phyloP scores from a whole-genome alignment of 805 yeast genomes.

The Saccharomycopsis amapae region DNA sequence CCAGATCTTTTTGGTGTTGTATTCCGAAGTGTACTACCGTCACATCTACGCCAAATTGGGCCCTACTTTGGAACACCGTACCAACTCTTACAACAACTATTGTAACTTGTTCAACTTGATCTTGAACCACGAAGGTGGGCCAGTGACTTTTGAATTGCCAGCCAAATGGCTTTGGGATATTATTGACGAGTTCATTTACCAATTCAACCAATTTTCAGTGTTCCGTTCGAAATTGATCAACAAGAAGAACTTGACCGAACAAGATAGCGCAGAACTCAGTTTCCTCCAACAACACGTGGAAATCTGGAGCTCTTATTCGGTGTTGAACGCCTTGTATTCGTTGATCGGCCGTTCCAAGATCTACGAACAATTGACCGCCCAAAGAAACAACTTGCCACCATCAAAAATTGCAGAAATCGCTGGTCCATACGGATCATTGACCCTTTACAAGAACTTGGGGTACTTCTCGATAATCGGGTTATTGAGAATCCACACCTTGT shows the following conservation, averaged over 20 bases:
- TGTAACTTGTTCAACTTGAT: constrained; percentile 41
- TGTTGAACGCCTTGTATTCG: constrained; percentile 42
- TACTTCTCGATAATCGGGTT: constrained; percentile 43
- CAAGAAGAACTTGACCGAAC: constrained; percentile 26
- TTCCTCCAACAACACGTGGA: constrained; percentile 34
- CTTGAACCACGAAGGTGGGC: constrained; percentile 37
- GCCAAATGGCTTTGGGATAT: constrained; percentile 46
- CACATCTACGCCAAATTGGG: constrained; percentile 39
- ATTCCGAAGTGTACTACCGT: constrained; percentile 44
- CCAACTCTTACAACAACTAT: constrained; percentile 42
- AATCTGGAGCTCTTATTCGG: constrained; percentile 41
- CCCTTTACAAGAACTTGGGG: constrained; percentile 40
- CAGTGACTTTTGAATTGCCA: constrained; percentile 40
- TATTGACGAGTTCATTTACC: constrained; percentile 46
- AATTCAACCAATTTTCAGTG: constrained; percentile 39
- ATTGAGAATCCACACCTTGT: constrained; percentile 41
- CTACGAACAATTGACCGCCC: constrained; percentile 34
- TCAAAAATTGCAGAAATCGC: constrained; percentile 28
- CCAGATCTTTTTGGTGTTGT: constrained; percentile 38
- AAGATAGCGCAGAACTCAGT: constrained; percentile 29
- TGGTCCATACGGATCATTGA: constrained; percentile 37
- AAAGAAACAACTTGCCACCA: constrained; percentile 21
- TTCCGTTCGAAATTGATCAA: constrained; percentile 34
- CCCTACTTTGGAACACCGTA: constrained; percentile 39
- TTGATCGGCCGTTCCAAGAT: constrained; percentile 36